These are phyloP conservation scores for Escovopsis sp. DNA, from an alignment of 2,329 filamentous ascomycete genomes.

Conservation along the genomic window DNA sequence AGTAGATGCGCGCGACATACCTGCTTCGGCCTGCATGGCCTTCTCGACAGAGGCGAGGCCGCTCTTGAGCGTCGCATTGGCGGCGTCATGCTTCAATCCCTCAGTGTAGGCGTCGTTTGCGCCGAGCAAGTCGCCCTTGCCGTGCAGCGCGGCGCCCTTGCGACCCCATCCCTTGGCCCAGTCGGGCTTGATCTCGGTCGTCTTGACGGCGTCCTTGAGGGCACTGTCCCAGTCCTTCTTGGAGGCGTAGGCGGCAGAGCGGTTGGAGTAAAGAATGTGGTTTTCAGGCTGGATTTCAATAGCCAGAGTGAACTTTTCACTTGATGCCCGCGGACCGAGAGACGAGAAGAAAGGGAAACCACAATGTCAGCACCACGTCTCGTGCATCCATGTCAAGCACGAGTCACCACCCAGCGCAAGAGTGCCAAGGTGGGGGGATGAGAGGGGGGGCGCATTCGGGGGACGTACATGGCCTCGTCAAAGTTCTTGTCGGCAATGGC, in stretches of 20 bases:
- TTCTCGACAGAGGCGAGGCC: slow-evolving; percentile 74
- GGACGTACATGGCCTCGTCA: slow-evolving; percentile 76
- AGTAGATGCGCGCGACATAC: slow-evolving; percentile 10
- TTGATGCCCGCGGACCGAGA: slow-evolving; percentile 20
- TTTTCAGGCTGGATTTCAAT: slow-evolving; percentile 79
- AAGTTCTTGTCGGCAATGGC: slow-evolving; percentile 97
- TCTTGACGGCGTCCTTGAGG: slow-evolving; percentile 81
- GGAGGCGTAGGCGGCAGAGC: slow-evolving; percentile 76
- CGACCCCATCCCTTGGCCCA: slow-evolving; percentile 96
- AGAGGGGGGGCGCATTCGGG: background rate
- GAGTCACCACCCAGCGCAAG: background rate
- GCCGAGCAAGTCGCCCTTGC: slow-evolving; percentile 68
- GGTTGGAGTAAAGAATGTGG: slow-evolving; percentile 96
- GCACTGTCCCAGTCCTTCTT: slow-evolving; percentile 79
- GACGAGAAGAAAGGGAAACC: background rate
- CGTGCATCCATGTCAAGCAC: background rate
- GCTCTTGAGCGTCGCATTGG: slow-evolving; percentile 83
- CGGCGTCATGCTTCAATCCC: slow-evolving; percentile 83
- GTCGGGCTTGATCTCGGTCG: slow-evolving; percentile 87
- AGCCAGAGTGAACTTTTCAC: slow-evolving; percentile 87
- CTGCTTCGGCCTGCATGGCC: slow-evolving; percentile 54
- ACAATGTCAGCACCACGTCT: background rate
- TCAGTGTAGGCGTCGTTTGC: slow-evolving; percentile 86
- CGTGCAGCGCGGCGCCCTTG: slow-evolving; percentile 84
- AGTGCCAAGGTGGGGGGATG: slow-evolving; percentile 1